These are phyloP conservation scores for Ramaria sp. DNA, from an alignment of 768 basidiomycete species.

Conservation along the genomic window DNA sequence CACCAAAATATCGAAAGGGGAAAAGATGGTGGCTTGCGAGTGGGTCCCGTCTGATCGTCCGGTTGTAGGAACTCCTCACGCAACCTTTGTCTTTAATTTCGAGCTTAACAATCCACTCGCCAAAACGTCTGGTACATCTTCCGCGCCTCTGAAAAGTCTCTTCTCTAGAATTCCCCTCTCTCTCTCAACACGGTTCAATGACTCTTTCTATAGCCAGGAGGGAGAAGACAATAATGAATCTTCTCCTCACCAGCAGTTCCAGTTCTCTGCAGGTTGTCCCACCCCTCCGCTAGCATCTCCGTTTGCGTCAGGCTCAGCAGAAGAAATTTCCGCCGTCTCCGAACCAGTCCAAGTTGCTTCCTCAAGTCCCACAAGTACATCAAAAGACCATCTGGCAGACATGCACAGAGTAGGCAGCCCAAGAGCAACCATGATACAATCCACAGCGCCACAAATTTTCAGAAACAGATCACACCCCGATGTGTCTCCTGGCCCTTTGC, in stretches of 20 bases:
- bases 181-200: background rate
- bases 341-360: too few species aligned
- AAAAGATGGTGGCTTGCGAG: background rate
- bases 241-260: background rate
- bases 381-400: too few species aligned
- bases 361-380: too few species aligned
- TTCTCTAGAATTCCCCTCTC: background rate
- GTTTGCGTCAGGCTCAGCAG: background rate
- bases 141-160: background rate
- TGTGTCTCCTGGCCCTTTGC: background rate
- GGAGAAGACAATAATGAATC: background rate
- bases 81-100: constrained; percentile 5
- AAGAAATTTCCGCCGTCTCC: too few species aligned
- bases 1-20: background rate
- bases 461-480: too few species aligned
- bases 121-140: background rate
- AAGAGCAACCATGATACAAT: too few species aligned
- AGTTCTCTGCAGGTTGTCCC: background rate
- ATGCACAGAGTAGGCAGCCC: too few species aligned
- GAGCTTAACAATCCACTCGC: background rate
- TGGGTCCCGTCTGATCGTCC: constrained; percentile 5
- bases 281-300: background rate
- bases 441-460: too few species aligned
- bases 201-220: background rate
- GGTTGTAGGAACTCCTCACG: background rate